Percentiles rank a stretch among this genome's conserved stretches.
phyloP scores from a whole-genome alignment of 2,329 filamentous ascomycete genomes.

The Fusarium sterilihyphosum region DNA sequence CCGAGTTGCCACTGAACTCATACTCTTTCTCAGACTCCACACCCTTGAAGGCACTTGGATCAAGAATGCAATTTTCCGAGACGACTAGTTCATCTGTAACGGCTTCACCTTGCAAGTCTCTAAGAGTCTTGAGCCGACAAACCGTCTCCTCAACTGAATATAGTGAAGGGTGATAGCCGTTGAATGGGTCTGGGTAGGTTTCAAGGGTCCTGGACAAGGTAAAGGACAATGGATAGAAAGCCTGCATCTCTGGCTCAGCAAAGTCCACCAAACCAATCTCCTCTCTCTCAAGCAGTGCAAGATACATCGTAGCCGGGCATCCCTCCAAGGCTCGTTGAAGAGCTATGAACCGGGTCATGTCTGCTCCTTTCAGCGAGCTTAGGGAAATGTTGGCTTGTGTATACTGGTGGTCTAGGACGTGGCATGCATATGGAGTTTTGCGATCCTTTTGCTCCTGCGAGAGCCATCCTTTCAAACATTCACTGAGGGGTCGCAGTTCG shows the following conservation, averaged over 20 bases:
- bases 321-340: constrained; percentile 40
- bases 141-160: background rate
- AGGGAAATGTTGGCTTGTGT: constrained; percentile 47
- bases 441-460: background rate
- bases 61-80: constrained; percentile 33
- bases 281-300: constrained; percentile 46
- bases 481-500: no score
- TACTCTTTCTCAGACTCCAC: constrained; percentile 37
- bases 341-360: constrained; percentile 39
- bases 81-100: background rate
- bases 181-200: constrained; percentile 17
- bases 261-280: constrained; percentile 33
- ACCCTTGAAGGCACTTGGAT: constrained; percentile 33
- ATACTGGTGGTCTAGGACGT: constrained; percentile 49
- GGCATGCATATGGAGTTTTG: constrained; percentile 37
- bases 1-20: constrained; percentile 44
- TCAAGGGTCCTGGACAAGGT: background rate
- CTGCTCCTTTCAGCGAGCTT: constrained; percentile 40
- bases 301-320: constrained; percentile 46
- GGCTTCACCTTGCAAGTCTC: constrained; percentile 41
- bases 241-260: background rate
- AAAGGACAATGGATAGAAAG: background rate
- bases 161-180: background rate
- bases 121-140: constrained; percentile 38
- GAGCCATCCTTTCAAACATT: no score